Evolutionary conservation across 1,284 basidiomycete genomes (phyloP).

Genomic region (Sanghuangporus sanghuang): DNA sequence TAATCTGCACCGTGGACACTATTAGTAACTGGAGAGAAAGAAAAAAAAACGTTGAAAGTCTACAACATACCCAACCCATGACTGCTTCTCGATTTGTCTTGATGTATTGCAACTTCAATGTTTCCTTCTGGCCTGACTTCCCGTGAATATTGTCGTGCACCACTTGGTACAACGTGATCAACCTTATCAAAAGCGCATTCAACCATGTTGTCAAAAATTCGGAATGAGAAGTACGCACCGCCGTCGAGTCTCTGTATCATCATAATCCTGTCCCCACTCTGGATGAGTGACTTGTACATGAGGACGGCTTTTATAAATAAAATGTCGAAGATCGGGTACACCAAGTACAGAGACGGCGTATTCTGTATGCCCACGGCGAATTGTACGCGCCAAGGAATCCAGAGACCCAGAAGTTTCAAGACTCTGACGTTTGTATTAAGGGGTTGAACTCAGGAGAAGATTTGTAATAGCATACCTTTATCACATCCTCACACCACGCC

Average conservation of each 20-base stretch:
- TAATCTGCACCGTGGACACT: slow-evolving; percentile 54
- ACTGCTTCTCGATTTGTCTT: slow-evolving; percentile 82
- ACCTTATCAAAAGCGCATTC: slow-evolving; percentile 33
- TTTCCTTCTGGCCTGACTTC: slow-evolving; percentile 70
- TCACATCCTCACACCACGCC: slow-evolving; percentile 63
- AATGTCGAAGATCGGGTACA: slow-evolving; percentile 88
- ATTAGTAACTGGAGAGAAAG: not conserved
- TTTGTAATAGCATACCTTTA: not conserved
- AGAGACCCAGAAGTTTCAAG: slow-evolving; percentile 57
- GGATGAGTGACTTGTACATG: slow-evolving; percentile 88
- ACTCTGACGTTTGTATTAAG: slow-evolving; percentile 36
- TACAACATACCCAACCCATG: slow-evolving; percentile 74
- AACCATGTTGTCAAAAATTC: not conserved
- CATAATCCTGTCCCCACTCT: slow-evolving; percentile 79
- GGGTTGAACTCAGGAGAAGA: not conserved
- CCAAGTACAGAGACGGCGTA: slow-evolving; percentile 70
- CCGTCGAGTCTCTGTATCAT: slow-evolving; percentile 48
- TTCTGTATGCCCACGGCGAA: slow-evolving; percentile 38
- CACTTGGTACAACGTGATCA: slow-evolving; percentile 80
- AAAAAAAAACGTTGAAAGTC: not conserved
- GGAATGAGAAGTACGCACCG: slow-evolving; percentile 36
- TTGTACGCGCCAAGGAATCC: slow-evolving; percentile 31
- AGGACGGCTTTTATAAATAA: slow-evolving; percentile 87
- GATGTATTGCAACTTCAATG: slow-evolving; percentile 80
- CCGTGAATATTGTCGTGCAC: slow-evolving; percentile 84